These are phyloP conservation scores for Coriaria nepalensis DNA, from an alignment of 306 rosid species.

Conservation along the genomic window DNA sequence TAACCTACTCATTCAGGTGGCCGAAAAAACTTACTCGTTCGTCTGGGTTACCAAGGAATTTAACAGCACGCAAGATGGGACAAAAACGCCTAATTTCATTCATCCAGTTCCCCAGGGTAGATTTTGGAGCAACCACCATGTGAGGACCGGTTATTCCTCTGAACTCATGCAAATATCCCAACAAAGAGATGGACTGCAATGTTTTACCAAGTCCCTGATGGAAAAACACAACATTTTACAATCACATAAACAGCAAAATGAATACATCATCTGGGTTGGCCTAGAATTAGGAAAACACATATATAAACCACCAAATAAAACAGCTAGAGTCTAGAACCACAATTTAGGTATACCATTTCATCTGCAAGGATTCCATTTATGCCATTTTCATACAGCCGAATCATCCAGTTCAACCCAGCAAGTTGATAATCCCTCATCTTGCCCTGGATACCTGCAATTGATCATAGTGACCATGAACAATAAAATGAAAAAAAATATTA, in stretches of 20 bases:
- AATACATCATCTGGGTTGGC: neutral
- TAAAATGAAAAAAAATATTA: conserved; percentile 8
- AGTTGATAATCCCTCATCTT: conserved; percentile 99
- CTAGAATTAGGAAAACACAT: neutral
- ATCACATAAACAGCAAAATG: neutral
- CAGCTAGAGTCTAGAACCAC: neutral
- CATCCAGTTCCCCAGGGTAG: conserved; percentile 99
- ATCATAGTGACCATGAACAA: neutral
- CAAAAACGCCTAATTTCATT: conserved; percentile 95
- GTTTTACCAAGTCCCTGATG: conserved; percentile 94
- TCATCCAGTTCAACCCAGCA: conserved; percentile 96
- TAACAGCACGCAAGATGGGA: conserved; percentile 68
- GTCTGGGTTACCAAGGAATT: conserved; percentile 95
- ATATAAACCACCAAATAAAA: neutral
- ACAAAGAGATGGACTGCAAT: conserved; percentile 81
- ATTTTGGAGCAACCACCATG: conserved; percentile 99
- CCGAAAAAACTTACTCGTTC: conserved; percentile 53
- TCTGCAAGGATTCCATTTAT: conserved; percentile 98
- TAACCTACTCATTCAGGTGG: conserved; percentile 5
- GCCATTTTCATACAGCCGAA: conserved; percentile 88
- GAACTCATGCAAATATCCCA: conserved; percentile 90
- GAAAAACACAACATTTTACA: conserved; percentile 11
- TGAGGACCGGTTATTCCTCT: conserved; percentile 92
- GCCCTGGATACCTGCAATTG: conserved; percentile 74
- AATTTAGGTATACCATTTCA: conserved; percentile 64